These are phyloP conservation scores for Plectosphaerella plurivora DNA, from an alignment of 2,329 filamentous ascomycete species.

Conservation along the genomic window DNA sequence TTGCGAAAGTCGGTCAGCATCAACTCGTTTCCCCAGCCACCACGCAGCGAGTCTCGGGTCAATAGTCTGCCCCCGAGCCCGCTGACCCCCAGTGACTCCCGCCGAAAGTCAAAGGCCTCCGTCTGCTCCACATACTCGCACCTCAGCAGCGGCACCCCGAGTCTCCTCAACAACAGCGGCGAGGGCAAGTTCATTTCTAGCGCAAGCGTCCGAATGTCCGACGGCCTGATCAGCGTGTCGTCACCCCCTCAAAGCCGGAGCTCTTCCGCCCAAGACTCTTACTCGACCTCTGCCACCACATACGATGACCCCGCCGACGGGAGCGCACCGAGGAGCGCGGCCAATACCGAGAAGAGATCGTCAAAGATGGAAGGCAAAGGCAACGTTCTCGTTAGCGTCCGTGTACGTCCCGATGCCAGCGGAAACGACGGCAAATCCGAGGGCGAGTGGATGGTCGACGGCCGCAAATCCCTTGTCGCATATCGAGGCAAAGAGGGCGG, in stretches of 20 bases:
- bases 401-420: conserved; percentile 78
- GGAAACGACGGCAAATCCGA: conserved; percentile 59
- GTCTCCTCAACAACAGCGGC: conserved; percentile 72
- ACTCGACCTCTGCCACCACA: conserved; percentile 83
- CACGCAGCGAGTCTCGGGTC: conserved; percentile 57
- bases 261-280: conserved; percentile 88
- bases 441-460: conserved; percentile 89
- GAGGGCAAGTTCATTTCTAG: conserved; percentile 70
- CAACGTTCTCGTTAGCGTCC: conserved; percentile 92
- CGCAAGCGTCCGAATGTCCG: conserved; percentile 61
- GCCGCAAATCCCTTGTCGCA: conserved; percentile 73
- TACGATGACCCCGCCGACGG: conserved; percentile 74
- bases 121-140: conserved; percentile 43
- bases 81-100: conserved; percentile 46
- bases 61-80: conserved; percentile 61
- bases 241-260: conserved; percentile 86
- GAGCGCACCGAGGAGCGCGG: conserved; percentile 25
- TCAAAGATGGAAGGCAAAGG: conserved; percentile 74
- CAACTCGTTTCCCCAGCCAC: conserved; percentile 88
- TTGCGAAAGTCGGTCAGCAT: conserved; percentile 89
- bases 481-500: conserved; percentile 87
- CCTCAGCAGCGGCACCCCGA: conserved; percentile 53
- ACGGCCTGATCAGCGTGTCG: conserved; percentile 70
- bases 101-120: conserved; percentile 52
- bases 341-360: conserved; percentile 36